Evolutionary conservation across 2,329 filamentous ascomycete species (phyloP).

Genomic region (Fusarium nygamai): DNA sequence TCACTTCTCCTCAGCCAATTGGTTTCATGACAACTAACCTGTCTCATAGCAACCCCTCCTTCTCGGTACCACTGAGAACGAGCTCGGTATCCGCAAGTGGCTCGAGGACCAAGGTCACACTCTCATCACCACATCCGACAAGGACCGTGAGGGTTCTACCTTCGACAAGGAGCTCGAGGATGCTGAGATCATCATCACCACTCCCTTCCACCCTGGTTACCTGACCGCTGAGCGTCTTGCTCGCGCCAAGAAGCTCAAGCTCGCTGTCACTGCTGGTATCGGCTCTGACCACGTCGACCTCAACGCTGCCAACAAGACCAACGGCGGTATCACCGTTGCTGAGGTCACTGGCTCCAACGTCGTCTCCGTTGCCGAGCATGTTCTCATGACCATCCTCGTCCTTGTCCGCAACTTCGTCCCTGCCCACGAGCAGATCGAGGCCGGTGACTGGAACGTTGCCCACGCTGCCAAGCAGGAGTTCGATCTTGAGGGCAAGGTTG

Average conservation of each 20-base stretch:
- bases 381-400: slow-evolving; percentile 97
- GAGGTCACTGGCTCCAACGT: slow-evolving; percentile 99
- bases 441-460: slow-evolving; percentile 94
- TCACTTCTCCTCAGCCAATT: slow-evolving; percentile 16
- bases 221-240: slow-evolving; percentile 94
- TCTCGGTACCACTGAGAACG: slow-evolving; percentile 96
- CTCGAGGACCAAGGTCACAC: slow-evolving; percentile 97
- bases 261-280: slow-evolving; percentile 96
- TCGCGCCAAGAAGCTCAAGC: slow-evolving; percentile 98
- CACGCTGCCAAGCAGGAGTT: slow-evolving; percentile 98
- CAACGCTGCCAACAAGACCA: slow-evolving; percentile 96
- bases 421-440: slow-evolving; percentile 90
- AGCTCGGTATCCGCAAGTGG: slow-evolving; percentile 97
- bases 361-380: slow-evolving; percentile 98
- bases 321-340: slow-evolving; percentile 95
- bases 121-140: slow-evolving; percentile 96
- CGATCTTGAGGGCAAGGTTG: slow-evolving; percentile 96
- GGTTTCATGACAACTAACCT: slow-evolving; percentile 29
- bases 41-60: slow-evolving; percentile 73
- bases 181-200: slow-evolving; percentile 98
- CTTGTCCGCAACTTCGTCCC: slow-evolving; percentile 99
- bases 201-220: slow-evolving; percentile 98
- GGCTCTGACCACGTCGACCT: slow-evolving; percentile 99
- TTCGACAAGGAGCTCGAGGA: slow-evolving; percentile 97
- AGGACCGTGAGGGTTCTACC: slow-evolving; percentile 90